Conservation (phyloP, 2,329 filamentous ascomycete genomes). For the Ophiostoma australiae region DNA sequence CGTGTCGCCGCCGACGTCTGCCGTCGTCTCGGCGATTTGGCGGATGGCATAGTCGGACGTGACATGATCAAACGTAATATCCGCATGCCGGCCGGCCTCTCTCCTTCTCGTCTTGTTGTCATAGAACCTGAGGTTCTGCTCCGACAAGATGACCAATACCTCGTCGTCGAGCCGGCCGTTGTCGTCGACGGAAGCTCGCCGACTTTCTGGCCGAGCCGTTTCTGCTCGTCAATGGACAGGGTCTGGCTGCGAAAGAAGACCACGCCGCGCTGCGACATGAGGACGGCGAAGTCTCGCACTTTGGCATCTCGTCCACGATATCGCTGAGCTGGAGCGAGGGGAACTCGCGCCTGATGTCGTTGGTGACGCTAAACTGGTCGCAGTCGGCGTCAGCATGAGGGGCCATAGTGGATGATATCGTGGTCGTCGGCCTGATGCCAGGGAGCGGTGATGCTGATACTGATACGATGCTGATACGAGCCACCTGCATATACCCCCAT, state of each 20-base stretch:
- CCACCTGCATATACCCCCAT: background rate
- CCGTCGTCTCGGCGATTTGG: conserved; percentile 40
- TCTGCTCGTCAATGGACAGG: conserved; percentile 48
- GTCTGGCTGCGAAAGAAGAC: conserved; percentile 62
- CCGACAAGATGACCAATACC: conserved; percentile 46
- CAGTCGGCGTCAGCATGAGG: background rate
- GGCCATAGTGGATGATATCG: background rate
- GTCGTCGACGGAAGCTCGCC: conserved; percentile 43
- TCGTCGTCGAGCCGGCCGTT: conserved; percentile 44
- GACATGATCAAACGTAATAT: background rate
- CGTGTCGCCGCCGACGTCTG: conserved; percentile 45
- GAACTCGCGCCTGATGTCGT: background rate
- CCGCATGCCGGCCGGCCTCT: background rate
- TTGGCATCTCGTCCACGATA: conserved; percentile 41
- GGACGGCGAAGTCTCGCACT: conserved; percentile 43
- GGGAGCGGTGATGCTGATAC: background rate
- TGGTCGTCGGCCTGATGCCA: too few species aligned
- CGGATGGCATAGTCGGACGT: conserved; percentile 35
- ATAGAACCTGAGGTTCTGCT: conserved; percentile 35
- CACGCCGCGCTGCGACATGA: conserved; percentile 60
- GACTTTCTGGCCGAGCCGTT: conserved; percentile 46
- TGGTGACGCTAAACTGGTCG: background rate
- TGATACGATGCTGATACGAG: background rate
- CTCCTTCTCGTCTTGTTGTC: too few species aligned
- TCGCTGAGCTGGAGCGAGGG: background rate